Base-by-base conservation (phyloP, 2,329 filamentous ascomycete genomes). In the Knufia fluminis region DNA sequence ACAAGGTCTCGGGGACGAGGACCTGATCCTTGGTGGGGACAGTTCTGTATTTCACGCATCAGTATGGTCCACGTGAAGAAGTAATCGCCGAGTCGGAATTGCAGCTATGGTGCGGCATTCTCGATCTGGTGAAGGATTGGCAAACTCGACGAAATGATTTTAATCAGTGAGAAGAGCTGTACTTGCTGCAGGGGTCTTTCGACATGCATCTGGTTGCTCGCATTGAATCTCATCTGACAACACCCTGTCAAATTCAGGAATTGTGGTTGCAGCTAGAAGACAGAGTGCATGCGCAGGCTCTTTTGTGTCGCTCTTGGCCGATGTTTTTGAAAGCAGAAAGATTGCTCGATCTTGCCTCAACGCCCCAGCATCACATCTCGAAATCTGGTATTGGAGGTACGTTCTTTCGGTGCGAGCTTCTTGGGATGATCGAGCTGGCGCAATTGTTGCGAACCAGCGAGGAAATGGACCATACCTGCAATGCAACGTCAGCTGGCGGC, bases 1-100 rank as follows among this genome's bases (percentile, higher is more conserved):
- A 83, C 68, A 98, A 87, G 66, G 92, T 98, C 87, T 98, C 92
- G 64, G 92, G 92, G 70, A 97, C 88, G 72, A 97, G 80, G 72
- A 98, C 83, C 73, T 97, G 86, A 73, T 96, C 87, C 74, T 90
- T 76, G 73, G 89, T 94, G 63, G 92, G 88, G 68, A 95, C 86
- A 75, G 82, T 83, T 76, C 89, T 95, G 49, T 56, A 52, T 48
- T 24, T 54, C 54, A 52, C 50, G 69, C 65, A 71, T 81, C 71
- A 87, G 83, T 85, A 87, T 82, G 86, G 84, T 86, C 82, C 80
- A 79, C 82, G 76, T 70, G 75, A 78, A 75, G 68, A 75, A 72
- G 73, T 77, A 82, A 80, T 71, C 85, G 85, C 85, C 84, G 81
- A 82, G 82, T 82, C 67, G 89, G 87, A 94, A 94, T 74, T 94